Evolutionary conservation across 352 stramenopile genomes (phyloP).

Genomic region (Phytophthora agathidicida): DNA sequence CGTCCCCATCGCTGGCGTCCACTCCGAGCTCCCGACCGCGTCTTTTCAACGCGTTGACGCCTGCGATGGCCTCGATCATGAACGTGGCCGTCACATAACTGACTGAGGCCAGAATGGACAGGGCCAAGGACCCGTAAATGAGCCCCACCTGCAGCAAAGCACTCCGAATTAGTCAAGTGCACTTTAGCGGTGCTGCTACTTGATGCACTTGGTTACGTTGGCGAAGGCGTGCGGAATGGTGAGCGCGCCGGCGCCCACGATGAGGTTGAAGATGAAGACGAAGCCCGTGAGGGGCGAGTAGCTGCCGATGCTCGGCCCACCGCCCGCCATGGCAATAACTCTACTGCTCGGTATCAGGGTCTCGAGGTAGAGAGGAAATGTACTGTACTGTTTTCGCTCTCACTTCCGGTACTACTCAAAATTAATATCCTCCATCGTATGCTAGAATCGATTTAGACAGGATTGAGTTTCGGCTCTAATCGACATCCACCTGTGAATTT

Average conservation of each 20-base stretch:
- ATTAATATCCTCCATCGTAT: no score
- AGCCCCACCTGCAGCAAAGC: slow-evolving; percentile 56
- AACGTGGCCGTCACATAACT: slow-evolving; percentile 89
- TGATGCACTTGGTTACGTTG: no score
- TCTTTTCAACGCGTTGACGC: slow-evolving; percentile 78
- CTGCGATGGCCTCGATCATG: slow-evolving; percentile 86
- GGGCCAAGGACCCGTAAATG: slow-evolving; percentile 69
- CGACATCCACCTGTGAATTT: no score
- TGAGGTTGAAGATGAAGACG: slow-evolving; percentile 93
- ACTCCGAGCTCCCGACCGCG: slow-evolving; percentile 49
- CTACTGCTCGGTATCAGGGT: slow-evolving; percentile 11
- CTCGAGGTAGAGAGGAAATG: slow-evolving; percentile 8
- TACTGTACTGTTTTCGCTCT: no score
- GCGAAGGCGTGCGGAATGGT: slow-evolving; percentile 88
- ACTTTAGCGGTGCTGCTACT: no score
- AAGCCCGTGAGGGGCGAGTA: slow-evolving; percentile 90
- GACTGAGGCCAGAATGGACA: slow-evolving; percentile 63
- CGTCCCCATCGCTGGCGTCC: slow-evolving; percentile 18
- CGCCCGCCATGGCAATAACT: slow-evolving; percentile 52
- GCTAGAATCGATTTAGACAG: no score
- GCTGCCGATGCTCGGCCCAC: slow-evolving; percentile 56
- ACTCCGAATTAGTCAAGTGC: no score
- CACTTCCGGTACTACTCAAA: no score
- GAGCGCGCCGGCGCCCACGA: slow-evolving; percentile 85
- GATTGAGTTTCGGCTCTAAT: no score